Conservation (phyloP, 169 alveolate species). For the Plasmodium knowlesi region DNA sequence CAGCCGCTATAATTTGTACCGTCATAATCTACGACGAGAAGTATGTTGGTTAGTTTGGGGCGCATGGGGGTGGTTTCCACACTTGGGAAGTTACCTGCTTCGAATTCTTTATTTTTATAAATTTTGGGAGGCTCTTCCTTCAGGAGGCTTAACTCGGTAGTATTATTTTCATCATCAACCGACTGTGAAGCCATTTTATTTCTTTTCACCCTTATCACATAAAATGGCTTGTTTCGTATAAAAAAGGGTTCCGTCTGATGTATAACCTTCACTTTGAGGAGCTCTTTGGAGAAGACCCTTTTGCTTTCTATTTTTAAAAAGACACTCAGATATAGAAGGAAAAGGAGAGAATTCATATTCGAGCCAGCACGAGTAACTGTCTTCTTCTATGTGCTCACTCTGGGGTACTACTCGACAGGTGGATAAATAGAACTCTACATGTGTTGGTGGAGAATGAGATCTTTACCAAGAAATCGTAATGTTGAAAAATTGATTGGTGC, state of each 20-base stretch:
- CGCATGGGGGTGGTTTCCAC: background rate
- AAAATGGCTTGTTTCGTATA: background rate
- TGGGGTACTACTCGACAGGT: background rate
- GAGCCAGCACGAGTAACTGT: background rate
- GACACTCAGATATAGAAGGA: background rate
- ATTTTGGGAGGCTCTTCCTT: background rate
- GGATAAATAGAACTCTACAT: background rate
- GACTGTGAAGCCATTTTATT: background rate
- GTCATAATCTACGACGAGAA: constrained; percentile 80
- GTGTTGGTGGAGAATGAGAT: background rate
- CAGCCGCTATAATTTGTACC: constrained; percentile 82
- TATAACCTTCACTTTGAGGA: background rate
- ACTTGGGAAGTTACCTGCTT: background rate
- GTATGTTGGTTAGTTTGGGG: constrained; percentile 75
- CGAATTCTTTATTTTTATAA: background rate
- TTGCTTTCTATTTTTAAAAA: background rate
- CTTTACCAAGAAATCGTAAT: background rate
- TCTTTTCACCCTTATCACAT: background rate
- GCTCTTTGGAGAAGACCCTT: background rate
- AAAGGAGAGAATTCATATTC: background rate
- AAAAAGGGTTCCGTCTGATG: background rate
- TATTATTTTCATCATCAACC: background rate
- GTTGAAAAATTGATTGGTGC: background rate
- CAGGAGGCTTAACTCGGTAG: background rate
- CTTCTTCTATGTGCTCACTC: background rate